Evolutionary conservation across 2,329 filamentous ascomycete species (phyloP).

Genomic region (Aspergillus glaucus): DNA sequence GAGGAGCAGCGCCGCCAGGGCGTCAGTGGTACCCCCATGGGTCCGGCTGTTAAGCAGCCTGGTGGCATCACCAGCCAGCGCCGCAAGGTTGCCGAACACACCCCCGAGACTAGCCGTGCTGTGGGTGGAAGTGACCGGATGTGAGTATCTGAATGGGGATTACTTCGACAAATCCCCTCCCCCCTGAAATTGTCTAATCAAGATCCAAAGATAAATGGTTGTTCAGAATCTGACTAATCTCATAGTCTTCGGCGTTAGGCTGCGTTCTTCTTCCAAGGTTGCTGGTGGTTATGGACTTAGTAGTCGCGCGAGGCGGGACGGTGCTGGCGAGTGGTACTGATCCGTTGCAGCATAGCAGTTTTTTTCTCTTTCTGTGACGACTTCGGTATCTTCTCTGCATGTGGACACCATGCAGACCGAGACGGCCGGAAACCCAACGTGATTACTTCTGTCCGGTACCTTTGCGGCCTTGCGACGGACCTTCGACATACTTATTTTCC

Average conservation of each 20-base stretch:
- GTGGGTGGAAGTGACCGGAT: constrained; percentile 84
- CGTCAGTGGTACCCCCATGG: constrained; percentile 52
- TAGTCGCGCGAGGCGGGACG: constrained; percentile 49
- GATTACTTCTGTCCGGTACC: constrained; percentile 14
- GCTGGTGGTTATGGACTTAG: constrained; percentile 47
- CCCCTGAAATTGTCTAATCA: too few species aligned
- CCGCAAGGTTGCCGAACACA: constrained; percentile 78
- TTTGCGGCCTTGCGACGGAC: constrained; percentile 20
- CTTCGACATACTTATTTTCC: constrained; percentile 22
- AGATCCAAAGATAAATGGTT: too few species aligned
- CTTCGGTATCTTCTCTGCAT: constrained; percentile 10
- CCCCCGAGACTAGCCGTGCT: constrained; percentile 66
- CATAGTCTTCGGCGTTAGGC: constrained; percentile 79
- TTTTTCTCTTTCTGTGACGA: constrained; percentile 4
- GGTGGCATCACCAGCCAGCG: constrained; percentile 68
- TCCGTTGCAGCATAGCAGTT: constrained; percentile 24
- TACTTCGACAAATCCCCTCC: constrained; percentile 54
- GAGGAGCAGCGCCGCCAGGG: constrained; percentile 68
- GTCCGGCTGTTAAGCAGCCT: constrained; percentile 57
- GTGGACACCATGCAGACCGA: constrained; percentile 21
- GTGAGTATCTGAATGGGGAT: constrained; percentile 76
- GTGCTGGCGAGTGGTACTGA: constrained; percentile 40
- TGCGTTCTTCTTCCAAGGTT: constrained; percentile 75
- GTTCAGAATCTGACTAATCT: constrained; percentile 71
- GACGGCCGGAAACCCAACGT: constrained; percentile 23